Conservation (phyloP, 495 filamentous ascomycete species). For the Podospora bellae-mahoneyi region DNA sequence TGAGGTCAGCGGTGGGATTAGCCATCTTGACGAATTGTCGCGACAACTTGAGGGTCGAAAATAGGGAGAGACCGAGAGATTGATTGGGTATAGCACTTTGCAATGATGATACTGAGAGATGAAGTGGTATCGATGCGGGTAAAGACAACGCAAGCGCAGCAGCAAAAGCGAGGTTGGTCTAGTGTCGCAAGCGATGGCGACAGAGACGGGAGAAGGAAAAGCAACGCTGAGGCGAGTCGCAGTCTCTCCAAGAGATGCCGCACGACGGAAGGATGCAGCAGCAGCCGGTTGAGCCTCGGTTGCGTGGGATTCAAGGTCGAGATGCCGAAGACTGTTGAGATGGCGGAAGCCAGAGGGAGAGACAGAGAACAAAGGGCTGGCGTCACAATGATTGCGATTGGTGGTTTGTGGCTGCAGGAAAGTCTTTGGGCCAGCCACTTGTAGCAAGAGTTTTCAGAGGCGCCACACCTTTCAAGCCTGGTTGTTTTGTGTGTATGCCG, state of each 20-base stretch:
- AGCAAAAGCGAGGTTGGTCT: background rate
- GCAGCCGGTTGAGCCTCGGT: background rate
- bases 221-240: background rate
- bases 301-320: background rate
- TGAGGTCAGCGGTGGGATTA: conserved; percentile 29
- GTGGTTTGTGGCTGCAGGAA: too few relatives aligned
- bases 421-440: too few relatives aligned
- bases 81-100: too few relatives aligned
- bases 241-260: background rate
- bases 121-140: background rate
- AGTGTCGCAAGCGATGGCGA: background rate
- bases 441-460: background rate
- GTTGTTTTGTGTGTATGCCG: background rate
- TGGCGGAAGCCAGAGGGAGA: background rate
- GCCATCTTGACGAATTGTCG: conserved; percentile 25
- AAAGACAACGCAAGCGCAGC: background rate
- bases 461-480: background rate
- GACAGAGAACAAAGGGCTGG: background rate
- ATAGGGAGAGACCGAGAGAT: background rate
- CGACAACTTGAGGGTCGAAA: background rate
- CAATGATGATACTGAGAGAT: background rate
- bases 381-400: background rate
- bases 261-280: background rate
- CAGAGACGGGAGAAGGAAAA: background rate
- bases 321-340: background rate